phyloP scores from a whole-genome alignment of 129 eudicot genomes.

The Tanacetum coccineum region DNA sequence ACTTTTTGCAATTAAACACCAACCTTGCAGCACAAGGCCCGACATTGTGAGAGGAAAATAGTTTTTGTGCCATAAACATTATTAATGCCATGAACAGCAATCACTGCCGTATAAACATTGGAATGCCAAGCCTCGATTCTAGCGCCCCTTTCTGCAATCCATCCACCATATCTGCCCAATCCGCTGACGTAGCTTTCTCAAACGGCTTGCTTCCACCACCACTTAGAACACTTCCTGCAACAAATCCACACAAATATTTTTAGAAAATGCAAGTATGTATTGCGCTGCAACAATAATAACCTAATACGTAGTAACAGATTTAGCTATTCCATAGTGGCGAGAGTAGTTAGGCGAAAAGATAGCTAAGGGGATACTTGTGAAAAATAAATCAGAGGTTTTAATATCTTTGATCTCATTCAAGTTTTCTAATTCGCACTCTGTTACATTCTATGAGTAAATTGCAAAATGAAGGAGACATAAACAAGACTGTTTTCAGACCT shows the following conservation, averaged over 20 bases:
- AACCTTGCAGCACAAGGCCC: constrained; percentile 95
- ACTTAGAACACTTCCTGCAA: constrained; percentile 75
- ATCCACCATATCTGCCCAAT: constrained; percentile 88
- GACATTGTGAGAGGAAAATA: constrained; percentile 81
- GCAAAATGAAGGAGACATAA: no score
- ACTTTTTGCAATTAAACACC: constrained; percentile 7
- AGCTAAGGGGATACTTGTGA: no score
- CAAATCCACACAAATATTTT: not conserved
- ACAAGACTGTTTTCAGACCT: no score
- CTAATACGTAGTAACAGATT: no score
- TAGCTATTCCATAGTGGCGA: no score
- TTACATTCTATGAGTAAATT: no score
- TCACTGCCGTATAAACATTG: constrained; percentile 77
- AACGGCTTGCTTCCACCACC: constrained; percentile 88
- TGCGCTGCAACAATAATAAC: no score
- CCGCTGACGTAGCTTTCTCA: constrained; percentile 49
- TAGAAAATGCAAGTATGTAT: no score
- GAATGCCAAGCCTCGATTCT: constrained; percentile 74
- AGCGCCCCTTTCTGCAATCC: constrained; percentile 59
- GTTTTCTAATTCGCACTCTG: no score
- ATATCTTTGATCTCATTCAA: no score
- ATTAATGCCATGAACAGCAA: constrained; percentile 89
- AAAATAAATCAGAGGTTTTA: no score
- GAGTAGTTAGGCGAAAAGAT: no score
- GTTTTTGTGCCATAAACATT: constrained; percentile 84